A percentile compares a stretch with the other conserved stretches of the same genome.
phyloP scores from a whole-genome alignment of 2,329 filamentous ascomycete species.

The Microcyclosporella mali region DNA sequence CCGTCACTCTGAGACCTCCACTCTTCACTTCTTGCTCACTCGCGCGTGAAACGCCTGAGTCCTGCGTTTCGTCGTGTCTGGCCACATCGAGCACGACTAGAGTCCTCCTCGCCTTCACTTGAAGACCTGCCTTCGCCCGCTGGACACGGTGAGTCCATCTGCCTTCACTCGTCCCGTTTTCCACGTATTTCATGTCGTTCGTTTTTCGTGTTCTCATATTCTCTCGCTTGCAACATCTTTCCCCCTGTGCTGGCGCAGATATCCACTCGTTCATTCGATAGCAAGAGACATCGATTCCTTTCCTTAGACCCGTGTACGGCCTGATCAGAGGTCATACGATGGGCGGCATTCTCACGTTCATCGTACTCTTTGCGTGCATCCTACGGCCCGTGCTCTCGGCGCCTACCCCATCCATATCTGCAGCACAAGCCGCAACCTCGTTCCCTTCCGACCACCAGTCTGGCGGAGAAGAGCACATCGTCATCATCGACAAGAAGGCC shows the following conservation, averaged over 20 bases:
- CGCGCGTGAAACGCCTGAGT: too few species aligned
- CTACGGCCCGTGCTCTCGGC: neutral
- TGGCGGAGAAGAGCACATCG: constrained; percentile 31
- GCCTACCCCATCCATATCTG: neutral
- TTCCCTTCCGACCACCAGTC: constrained; percentile 15
- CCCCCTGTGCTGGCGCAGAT: constrained; percentile 3
- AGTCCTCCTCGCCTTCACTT: neutral
- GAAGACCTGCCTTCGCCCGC: neutral
- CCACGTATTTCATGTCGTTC: neutral
- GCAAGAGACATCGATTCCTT: neutral
- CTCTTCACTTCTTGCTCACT: too few species aligned
- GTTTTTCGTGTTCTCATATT: neutral
- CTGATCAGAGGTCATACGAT: neutral
- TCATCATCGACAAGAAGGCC: constrained; percentile 32
- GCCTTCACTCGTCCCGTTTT: neutral
- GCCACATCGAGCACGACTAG: too few species aligned
- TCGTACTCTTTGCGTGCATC: neutral
- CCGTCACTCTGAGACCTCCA: too few species aligned
- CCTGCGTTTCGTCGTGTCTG: too few species aligned
- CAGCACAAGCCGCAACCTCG: constrained; percentile 3
- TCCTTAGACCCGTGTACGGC: constrained; percentile 1
- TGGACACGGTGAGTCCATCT: neutral
- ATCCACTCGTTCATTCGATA: constrained; percentile 1
- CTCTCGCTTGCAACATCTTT: constrained; percentile 1
- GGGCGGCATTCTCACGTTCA: neutral